Base-by-base conservation (phyloP, 495 filamentous ascomycete genomes). In the Neurospora sublineolata region DNA sequence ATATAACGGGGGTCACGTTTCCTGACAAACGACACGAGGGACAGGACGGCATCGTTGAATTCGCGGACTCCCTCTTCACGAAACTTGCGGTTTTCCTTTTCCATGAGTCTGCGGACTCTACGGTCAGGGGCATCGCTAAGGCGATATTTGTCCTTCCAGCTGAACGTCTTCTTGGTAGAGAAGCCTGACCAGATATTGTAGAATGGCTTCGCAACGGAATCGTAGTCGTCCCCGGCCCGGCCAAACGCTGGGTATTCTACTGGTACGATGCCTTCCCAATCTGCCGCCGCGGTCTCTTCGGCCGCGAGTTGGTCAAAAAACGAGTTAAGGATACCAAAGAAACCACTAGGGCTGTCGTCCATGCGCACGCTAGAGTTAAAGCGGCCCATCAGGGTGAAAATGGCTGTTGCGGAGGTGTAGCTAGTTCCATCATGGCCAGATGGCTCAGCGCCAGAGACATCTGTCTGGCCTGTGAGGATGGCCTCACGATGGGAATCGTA, bases 401-500 rank as follows among this genome's bases (percentile, higher is more conserved):
- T 88, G 72, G 97, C 92, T 64, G 90, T 87, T 23, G 92, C 85
- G 16, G 91, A 94, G 14, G 93, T 97, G 73, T 94, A 81, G 9
- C 85, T 86, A 39, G 87, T 82, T 76, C 91, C 87, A 70, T 90
- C 83, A 37, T 89, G 88, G 75, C 87, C 91, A 52, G 85, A 81
- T 46, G 81, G 78, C 10, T 73, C 80, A 20, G 79, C 80, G 16
- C 75, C 81, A 39, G 81, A 79, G 18, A 79, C 80, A 52, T 79
- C 84, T 64, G 89, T 84, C 69, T 87, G 85, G 16, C 87, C 89
- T 3, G 88, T 86, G 68, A 97, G 83, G 68, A 98, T 93, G 16
- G 89, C 89, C 73, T 93, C 90, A 69, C 93, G 90, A 76, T 99
- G 95, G 30, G 93, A 92, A 77, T 99, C 94, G 80, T 99, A 99